These are phyloP conservation scores for Claviceps sp. DNA, from an alignment of 2,329 filamentous ascomycete genomes.

Conservation along the genomic window DNA sequence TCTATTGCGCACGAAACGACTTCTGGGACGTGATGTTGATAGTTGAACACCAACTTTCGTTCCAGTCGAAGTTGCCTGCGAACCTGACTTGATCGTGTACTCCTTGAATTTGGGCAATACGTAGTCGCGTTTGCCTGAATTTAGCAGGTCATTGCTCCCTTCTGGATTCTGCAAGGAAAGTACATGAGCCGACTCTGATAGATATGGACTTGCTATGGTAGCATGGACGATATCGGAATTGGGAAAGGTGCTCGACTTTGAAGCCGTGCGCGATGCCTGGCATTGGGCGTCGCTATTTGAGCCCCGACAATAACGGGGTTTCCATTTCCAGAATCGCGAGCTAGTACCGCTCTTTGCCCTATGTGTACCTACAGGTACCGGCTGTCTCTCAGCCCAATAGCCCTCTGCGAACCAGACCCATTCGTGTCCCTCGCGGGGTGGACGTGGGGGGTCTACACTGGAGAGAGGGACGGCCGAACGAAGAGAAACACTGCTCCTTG, in stretches of 20 bases:
- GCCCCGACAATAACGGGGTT: conserved; percentile 24
- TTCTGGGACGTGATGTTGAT: not conserved
- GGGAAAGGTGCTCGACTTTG: conserved; percentile 5
- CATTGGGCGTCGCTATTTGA: conserved; percentile 19
- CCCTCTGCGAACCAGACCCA: conserved; percentile 52
- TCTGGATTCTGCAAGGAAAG: conserved; percentile 28
- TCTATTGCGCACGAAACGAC: not conserved
- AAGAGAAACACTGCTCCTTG: conserved; percentile 1
- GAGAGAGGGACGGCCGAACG: conserved; percentile 9
- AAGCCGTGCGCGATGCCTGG: conserved; percentile 14
- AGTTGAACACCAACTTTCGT: not conserved
- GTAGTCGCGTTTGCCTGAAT: conserved; percentile 5
- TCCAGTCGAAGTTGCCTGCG: not conserved
- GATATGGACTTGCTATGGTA: conserved; percentile 25
- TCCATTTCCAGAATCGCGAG: conserved; percentile 28
- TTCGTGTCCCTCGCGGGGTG: conserved; percentile 40
- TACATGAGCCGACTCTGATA: conserved; percentile 36
- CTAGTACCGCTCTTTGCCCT: conserved; percentile 20
- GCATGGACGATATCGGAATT: conserved; percentile 6
- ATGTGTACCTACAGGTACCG: conserved; percentile 5
- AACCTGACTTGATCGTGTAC: not conserved
- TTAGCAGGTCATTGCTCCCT: conserved; percentile 3
- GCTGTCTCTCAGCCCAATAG: conserved; percentile 45
- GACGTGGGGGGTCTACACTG: conserved; percentile 39
- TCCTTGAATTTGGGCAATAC: conserved; percentile 3